These are phyloP conservation scores for Aureobasidium mangrovei DNA, from an alignment of 2,329 filamentous ascomycete species.

Conservation along the genomic window DNA sequence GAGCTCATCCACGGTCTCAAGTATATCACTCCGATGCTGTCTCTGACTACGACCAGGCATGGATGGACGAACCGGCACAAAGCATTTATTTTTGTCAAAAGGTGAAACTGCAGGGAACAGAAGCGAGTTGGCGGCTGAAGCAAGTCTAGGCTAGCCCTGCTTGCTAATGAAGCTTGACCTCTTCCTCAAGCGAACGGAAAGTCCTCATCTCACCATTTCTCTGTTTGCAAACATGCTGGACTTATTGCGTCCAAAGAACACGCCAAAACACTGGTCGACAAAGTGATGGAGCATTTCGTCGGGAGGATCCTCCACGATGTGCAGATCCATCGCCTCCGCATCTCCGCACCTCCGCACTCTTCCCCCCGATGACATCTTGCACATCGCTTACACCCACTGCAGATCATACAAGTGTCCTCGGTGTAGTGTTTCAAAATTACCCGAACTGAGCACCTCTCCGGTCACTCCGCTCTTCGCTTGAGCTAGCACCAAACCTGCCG, in stretches of 20 bases:
- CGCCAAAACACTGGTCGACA: too few species aligned
- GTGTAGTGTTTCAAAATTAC: neutral
- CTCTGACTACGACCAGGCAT: too few species aligned
- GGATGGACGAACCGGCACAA: too few species aligned
- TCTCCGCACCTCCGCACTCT: neutral
- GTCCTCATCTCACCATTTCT: too few species aligned
- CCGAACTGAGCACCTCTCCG: neutral
- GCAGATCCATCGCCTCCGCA: slow-evolving; percentile 1
- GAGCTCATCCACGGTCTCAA: too few species aligned
- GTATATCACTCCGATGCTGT: neutral
- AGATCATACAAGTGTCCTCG: neutral
- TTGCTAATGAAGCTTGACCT: too few species aligned
- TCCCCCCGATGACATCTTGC: neutral
- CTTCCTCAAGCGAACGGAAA: too few species aligned
- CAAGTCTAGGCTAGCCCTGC: neutral
- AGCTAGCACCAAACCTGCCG: neutral
- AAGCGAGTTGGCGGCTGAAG: neutral
- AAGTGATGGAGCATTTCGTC: too few species aligned
- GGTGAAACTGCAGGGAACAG: neutral
- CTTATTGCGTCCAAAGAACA: too few species aligned
- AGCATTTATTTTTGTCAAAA: neutral
- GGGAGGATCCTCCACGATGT: neutral
- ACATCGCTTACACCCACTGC: neutral
- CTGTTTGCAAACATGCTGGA: too few species aligned
- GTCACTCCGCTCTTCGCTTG: too few species aligned